A percentile compares a stretch with the other conserved stretches of the same genome.
These are phyloP conservation scores for Plantago rigida DNA, from an alignment of 305 asterid genomes.

Conservation along the genomic window DNA sequence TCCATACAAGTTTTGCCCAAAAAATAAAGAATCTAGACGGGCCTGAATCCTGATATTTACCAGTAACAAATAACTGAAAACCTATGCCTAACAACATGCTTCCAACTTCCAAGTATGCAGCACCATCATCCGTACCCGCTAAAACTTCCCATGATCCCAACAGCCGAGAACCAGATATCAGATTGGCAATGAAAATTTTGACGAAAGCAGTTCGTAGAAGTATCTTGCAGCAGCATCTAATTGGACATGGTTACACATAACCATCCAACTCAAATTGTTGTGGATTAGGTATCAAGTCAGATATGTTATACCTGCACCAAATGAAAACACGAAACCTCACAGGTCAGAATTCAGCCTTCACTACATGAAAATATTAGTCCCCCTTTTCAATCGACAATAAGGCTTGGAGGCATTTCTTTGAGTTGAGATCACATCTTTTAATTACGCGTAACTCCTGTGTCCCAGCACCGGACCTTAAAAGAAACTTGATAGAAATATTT, in stretches of 20 bases:
- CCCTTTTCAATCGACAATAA: slow-evolving; percentile 4
- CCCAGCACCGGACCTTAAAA: background rate
- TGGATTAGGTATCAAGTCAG: slow-evolving; percentile 25
- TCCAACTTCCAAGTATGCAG: slow-evolving; percentile 12
- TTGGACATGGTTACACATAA: slow-evolving; percentile 20
- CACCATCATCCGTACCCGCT: slow-evolving; percentile 24
- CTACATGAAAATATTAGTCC: slow-evolving; percentile 7
- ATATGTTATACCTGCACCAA: slow-evolving; percentile 14
- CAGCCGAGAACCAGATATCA: background rate
- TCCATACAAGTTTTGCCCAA: slow-evolving; percentile 6
- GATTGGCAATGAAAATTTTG: background rate
- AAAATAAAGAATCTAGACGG: slow-evolving; percentile 21
- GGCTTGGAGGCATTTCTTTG: background rate
- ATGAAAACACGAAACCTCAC: background rate
- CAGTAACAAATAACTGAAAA: slow-evolving; percentile 20
- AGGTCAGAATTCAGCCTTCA: background rate
- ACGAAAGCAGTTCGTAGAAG: slow-evolving; percentile 20
- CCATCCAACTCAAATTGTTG: slow-evolving; percentile 21
- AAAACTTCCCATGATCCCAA: slow-evolving; percentile 19
- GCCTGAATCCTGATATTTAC: slow-evolving; percentile 20
- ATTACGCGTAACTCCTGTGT: background rate
- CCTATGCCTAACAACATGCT: slow-evolving; percentile 19
- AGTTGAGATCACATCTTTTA: slow-evolving; percentile 2
- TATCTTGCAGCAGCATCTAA: slow-evolving; percentile 17
- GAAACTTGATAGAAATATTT: background rate